Conservation (phyloP, 352 stramenopile species). For the Globisporangium splendens region DNA sequence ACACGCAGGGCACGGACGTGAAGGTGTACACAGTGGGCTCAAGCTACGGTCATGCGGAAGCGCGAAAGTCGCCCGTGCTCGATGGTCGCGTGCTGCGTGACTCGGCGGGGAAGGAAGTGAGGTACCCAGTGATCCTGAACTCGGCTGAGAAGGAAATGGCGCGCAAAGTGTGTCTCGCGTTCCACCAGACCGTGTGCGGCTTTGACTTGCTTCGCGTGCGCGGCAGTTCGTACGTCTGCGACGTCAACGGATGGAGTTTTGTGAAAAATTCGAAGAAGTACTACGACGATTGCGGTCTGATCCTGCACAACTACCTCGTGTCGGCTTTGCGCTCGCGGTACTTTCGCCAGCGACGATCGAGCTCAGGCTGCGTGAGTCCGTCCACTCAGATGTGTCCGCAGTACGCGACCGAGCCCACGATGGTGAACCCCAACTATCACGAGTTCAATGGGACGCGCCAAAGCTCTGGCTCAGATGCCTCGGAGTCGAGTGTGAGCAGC, state of each 20-base stretch:
- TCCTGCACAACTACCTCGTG: slow-evolving; percentile 91
- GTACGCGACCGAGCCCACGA: slow-evolving; percentile 63
- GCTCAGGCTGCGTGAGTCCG: slow-evolving; percentile 25
- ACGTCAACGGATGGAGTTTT: slow-evolving; percentile 99
- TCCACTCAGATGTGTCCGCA: slow-evolving; percentile 73
- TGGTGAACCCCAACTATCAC: slow-evolving; percentile 17
- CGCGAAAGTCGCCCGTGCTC: slow-evolving; percentile 97
- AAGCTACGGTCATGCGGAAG: slow-evolving; percentile 99
- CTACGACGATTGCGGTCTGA: slow-evolving; percentile 97
- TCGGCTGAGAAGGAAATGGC: slow-evolving; percentile 98
- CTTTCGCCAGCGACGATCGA: slow-evolving; percentile 69
- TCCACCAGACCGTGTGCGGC: slow-evolving; percentile 98
- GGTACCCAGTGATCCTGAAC: slow-evolving; percentile 99
- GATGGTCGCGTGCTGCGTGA: slow-evolving; percentile 94
- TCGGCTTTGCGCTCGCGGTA: slow-evolving; percentile 75
- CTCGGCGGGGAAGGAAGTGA: slow-evolving; percentile 96
- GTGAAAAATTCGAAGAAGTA: slow-evolving; percentile 98
- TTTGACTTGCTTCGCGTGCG: slow-evolving; percentile 97
- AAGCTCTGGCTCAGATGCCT: slow-evolving; percentile 64
- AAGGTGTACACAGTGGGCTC: slow-evolving; percentile 99
- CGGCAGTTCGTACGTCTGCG: slow-evolving; percentile 96
- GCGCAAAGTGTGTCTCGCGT: slow-evolving; percentile 90
- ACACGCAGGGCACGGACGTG: slow-evolving; percentile 99
- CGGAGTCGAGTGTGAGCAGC: slow-evolving; percentile 66
- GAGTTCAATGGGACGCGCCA: slow-evolving; percentile 31